Conservation (phyloP, 495 filamentous ascomycete species). For the Friedmanniomyces endolithicus region DNA sequence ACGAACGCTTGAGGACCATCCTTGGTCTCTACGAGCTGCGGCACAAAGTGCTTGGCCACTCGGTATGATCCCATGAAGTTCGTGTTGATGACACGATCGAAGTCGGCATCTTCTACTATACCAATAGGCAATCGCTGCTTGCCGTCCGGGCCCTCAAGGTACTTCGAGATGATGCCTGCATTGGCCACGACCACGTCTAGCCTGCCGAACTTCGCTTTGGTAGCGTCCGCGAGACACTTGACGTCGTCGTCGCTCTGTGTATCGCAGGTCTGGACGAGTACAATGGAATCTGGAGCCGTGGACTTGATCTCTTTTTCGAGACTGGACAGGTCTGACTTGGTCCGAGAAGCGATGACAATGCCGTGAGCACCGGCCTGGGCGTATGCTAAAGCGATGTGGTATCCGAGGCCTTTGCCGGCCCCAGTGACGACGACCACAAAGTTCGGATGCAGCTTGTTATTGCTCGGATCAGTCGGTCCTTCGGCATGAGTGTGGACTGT, state of each 20-base stretch:
- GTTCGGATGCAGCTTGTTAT: conserved; percentile 3
- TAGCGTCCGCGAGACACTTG: conserved; percentile 2
- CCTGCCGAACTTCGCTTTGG: conserved; percentile 30
- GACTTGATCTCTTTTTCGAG: conserved; percentile 30
- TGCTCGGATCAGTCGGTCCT: conserved; percentile 10
- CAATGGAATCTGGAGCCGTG: conserved; percentile 7
- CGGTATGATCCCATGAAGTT: conserved; percentile 20
- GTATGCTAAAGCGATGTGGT: conserved; percentile 20
- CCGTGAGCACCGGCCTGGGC: conserved; percentile 18
- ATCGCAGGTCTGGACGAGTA: conserved; percentile 17
- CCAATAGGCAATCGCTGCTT: conserved; percentile 15
- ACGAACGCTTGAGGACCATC: conserved; percentile 22
- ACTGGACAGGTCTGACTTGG: conserved; percentile 23
- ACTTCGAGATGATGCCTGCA: conserved; percentile 34
- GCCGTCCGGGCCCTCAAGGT: conserved; percentile 10
- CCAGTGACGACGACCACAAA: conserved; percentile 25
- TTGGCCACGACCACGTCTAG: conserved; percentile 47
- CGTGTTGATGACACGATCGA: conserved; percentile 20
- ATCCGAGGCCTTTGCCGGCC: conserved; percentile 23
- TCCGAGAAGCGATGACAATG: conserved; percentile 33
- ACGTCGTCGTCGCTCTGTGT: conserved; percentile 13
- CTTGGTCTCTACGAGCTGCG: conserved; percentile 13
- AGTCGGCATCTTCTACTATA: conserved; percentile 20
- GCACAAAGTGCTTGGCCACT: conserved; percentile 17
- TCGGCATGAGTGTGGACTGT: conserved; percentile 15